Evolutionary conservation across 208 protist genomes (phyloP), one percentile per base, ranked within the genome.

Genomic region (Trypanosoma boissoni): DNA sequence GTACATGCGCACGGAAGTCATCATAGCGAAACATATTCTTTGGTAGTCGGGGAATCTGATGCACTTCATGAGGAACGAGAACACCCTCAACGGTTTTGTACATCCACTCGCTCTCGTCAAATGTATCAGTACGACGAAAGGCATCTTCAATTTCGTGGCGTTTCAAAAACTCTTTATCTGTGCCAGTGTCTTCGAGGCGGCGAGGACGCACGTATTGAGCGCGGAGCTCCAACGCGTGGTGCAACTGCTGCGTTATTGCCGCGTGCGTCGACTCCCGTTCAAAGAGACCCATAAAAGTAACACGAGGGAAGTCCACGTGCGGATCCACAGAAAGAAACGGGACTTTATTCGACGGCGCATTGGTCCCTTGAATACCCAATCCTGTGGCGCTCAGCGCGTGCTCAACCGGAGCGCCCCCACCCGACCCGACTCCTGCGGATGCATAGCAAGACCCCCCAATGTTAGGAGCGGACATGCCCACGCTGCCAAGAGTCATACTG

Each of bases 31-130:
- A 85, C 83, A 95, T 88, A 42, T 89, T 77, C 72, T 91, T 83
- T 59, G 88, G 85, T 26, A 95, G 73, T n/a, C 85, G 82, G 12
- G 85, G 88, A 60, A 92, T 91, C 51, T 92, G 88, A 42, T 95
- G 88, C 32, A 92, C 83, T 56, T 91, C 83, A 60, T 95, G 85
- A 21, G 88, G 85, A 44, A 95, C 85, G 21, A 95, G 72, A 64
- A 95, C 66, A 58, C 88, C 88, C 57, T 91, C 88, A 21, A 95
- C 88, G 26, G 85, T 92, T 64, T 95, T 95, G 67, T 82, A 95
- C 76, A 86, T 92, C 85, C 88, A 95, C 69, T 95, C 88, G 27
- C 88, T 74, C 63, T 95, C 85, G 49, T 95, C 80, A 66, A 92
- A 92, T 42, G 51, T 49, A 62, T 74, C 64, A 41, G 79, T 63